phyloP scores from a whole-genome alignment of 2,329 filamentous ascomycete genomes.

The Aureobasidium musti region DNA sequence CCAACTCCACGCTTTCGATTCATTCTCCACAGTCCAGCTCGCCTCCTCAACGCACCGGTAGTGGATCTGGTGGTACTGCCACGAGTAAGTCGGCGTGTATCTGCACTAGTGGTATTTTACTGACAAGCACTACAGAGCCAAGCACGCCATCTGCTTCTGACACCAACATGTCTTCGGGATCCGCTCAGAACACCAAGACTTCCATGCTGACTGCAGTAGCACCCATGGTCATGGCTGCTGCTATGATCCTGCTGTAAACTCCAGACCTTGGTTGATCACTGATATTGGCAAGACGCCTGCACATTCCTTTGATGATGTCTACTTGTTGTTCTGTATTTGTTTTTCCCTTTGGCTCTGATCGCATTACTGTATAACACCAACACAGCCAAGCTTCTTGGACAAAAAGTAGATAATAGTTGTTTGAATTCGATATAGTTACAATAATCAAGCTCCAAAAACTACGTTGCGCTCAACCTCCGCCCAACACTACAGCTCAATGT shows the following conservation, averaged over 20 bases:
- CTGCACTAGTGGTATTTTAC: neutral
- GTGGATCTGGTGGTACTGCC: neutral
- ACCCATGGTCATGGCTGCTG: conserved; percentile 2
- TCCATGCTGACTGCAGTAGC: neutral
- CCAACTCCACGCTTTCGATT: neutral
- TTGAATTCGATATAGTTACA: neutral
- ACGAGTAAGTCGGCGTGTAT: conserved; percentile 4
- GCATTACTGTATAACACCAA: neutral
- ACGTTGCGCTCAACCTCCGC: neutral
- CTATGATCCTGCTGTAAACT: neutral
- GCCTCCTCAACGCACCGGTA: neutral
- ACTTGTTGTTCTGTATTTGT: neutral
- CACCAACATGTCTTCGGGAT: neutral
- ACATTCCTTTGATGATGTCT: neutral
- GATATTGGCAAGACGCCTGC: neutral
- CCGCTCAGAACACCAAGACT: neutral
- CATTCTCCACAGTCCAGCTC: neutral
- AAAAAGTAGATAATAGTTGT: neutral
- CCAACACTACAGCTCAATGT: neutral
- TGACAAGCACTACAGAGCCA: conserved; percentile 10
- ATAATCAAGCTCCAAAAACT: neutral
- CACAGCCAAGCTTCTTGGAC: no score
- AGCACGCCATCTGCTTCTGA: neutral
- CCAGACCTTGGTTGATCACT: neutral
- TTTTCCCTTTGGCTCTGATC: neutral